A percentile compares a stretch with the other conserved stretches of the same genome.
Evolutionary conservation across 257 asterid species (phyloP).

Genomic region (Solanum neorickii): DNA sequence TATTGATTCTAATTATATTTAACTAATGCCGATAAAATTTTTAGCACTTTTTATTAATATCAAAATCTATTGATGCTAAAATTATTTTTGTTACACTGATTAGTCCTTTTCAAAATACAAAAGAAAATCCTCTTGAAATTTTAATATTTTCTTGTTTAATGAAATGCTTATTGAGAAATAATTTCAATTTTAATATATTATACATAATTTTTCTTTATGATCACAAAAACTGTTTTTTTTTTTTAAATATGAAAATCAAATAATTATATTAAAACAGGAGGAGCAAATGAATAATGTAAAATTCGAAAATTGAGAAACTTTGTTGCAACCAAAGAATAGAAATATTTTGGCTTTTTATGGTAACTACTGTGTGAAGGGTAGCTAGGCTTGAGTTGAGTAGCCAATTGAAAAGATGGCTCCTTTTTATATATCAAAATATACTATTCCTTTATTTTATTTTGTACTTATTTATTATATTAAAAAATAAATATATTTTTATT

Average conservation of each 20-base stretch:
- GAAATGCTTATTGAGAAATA: neutral
- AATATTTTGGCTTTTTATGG: conserved; percentile 30
- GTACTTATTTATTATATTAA: neutral
- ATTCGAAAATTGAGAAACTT: neutral
- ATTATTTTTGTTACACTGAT: neutral
- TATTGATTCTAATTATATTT: no score
- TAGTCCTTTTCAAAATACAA: neutral
- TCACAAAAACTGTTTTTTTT: neutral
- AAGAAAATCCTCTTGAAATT: neutral
- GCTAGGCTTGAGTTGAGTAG: neutral
- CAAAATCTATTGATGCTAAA: no score
- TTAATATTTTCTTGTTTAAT: neutral
- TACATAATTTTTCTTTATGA: neutral
- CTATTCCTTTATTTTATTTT: neutral
- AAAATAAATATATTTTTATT: neutral
- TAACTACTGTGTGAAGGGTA: conserved; percentile 13
- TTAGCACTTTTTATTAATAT: no score
- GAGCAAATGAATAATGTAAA: neutral
- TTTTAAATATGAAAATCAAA: neutral
- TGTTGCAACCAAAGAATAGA: neutral
- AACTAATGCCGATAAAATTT: fast-evolving
- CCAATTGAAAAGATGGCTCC: neutral
- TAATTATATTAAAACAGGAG: neutral
- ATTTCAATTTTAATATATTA: neutral
- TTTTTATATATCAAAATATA: neutral